Base-by-base conservation (phyloP, 306 rosid species). In the Begonia fuchsioides region DNA sequence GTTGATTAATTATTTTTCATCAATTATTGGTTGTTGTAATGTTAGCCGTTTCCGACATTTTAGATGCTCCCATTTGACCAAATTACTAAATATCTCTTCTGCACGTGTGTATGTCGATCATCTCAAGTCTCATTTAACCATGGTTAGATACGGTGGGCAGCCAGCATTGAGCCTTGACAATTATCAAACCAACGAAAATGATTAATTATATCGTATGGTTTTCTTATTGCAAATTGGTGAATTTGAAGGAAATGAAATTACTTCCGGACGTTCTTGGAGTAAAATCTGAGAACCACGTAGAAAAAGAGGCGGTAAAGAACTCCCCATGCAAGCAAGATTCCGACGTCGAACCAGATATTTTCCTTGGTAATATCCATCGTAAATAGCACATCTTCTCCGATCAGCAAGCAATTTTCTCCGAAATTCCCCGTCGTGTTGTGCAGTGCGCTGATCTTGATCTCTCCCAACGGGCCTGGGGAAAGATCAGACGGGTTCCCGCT, bases 321-420 rank as follows among this genome's bases (percentile, higher is more conserved):
- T 40, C 94, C 94, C 96, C 94, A 83, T 52, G 86, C 96, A 17
- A 83, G 86, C 69, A 87, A 68, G 62, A 83, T 74, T 18, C 19
- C 58, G 11, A 88, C 45, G 58, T 83, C 81, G 17, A 58, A 63
- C 88, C 83, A 83, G 9, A 78, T 26, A 32, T 52, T 68, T 13
- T 76, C 57, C 55, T 13, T 43, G 2, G 10, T 38, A 44, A 83
- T 62, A 56, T 78, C 93, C 94, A 83, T 78, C 9, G 86, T 45
- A 47, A 62, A 53, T 47, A 88, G 18, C 15, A 88, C 70, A 56
- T 88, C 88, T 62, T 80, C 74, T 51, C 93, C 88, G 11, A 83
- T 63, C 50, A 83, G 54, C 58, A 9, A 6, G 67, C 93, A 87
- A 13, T 56, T 15, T 1, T 9, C 38, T 0, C 54, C 48, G 3